Percentiles rank a stretch among this genome's conserved stretches.
phyloP scores from a whole-genome alignment of 345 rosid species.

The Salix suchowensis region DNA sequence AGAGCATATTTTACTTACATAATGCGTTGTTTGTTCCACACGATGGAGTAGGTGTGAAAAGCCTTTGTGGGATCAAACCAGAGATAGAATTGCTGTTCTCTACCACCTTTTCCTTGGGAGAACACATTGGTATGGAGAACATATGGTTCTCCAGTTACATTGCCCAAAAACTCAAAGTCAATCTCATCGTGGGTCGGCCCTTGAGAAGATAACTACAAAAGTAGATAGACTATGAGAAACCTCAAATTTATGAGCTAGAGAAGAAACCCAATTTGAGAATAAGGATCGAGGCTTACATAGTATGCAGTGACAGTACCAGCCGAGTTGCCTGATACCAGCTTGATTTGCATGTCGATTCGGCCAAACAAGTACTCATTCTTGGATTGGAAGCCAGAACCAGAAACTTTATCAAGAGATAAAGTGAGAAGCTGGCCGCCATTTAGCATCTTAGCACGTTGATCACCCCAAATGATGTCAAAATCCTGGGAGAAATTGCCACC shows the following conservation, averaged over 20 bases:
- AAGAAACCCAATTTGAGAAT: neutral
- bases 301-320: constrained; percentile 9
- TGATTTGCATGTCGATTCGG: constrained; percentile 11
- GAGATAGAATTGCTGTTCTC: constrained; percentile 10
- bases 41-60: constrained; percentile 7
- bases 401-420: neutral
- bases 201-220: constrained; percentile 12
- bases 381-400: constrained; percentile 14
- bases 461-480: constrained; percentile 11
- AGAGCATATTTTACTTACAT: neutral
- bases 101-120: constrained; percentile 2
- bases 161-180: constrained; percentile 12
- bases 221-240: neutral
- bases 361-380: constrained; percentile 9
- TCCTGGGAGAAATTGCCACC: constrained; percentile 9
- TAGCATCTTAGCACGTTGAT: constrained; percentile 2
- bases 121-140: constrained; percentile 11
- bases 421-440: constrained; percentile 13
- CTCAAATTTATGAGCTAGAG: neutral
- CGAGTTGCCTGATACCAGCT: constrained; percentile 9
- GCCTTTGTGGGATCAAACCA: constrained; percentile 13
- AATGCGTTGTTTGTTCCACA: constrained; percentile 4
- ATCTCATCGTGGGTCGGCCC: constrained; percentile 13
- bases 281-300: neutral
- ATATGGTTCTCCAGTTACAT: constrained; percentile 12